Base-by-base conservation (phyloP, 148 eudicot genomes). In the Gaultheria prostrata region DNA sequence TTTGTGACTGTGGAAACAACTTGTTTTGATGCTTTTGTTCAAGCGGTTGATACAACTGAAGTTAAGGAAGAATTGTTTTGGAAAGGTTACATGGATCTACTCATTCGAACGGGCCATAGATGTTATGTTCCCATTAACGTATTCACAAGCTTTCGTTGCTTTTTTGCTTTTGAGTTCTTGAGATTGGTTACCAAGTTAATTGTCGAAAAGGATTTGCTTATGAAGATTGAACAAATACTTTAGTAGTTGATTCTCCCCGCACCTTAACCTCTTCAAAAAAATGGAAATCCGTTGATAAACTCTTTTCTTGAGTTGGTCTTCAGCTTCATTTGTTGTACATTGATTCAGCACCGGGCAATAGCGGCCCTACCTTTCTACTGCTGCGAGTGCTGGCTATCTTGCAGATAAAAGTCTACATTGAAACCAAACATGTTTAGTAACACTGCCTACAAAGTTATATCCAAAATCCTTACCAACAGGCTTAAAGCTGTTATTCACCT, bases 1-100 rank as follows among this genome's bases (percentile, higher is more conserved):
- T 94, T 94, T 85, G 98, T 94, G 85, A 95, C 98, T 45, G 98
- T 92, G 50, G 98, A 95, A 50, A 93, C 97, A 49, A 94, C 98
- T 15, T 71, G 91, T 69, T 95, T 95, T 80, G 98, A 95, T 88
- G 88, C 98, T 65, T 90, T 95, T 85, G 97, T 94, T 84, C 88
- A 85, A 92, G 94, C 89, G 17, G 95, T 92, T 67, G 92, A 95
- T 82, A 86, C 94, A 33, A 83, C 77, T 6, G 93, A 94, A 86
- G 93, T 94, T 74, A 93, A 90, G 87, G 86, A 87, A 85, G 91
- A 87, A 76, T 84, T 95, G 72, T 91, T 86, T 73, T 87, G 84
- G 50, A 91, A 91, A 90, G 98, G 98, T 72, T 96, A 91, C 84
- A 93, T 92, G 15, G 89, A 90, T 69, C 95, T 94, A 83, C 87